Percentiles rank a stretch among this genome's conserved stretches.
phyloP scores from a whole-genome alignment of 2,329 filamentous ascomycete genomes.

The Chaetomium olivaceum region DNA sequence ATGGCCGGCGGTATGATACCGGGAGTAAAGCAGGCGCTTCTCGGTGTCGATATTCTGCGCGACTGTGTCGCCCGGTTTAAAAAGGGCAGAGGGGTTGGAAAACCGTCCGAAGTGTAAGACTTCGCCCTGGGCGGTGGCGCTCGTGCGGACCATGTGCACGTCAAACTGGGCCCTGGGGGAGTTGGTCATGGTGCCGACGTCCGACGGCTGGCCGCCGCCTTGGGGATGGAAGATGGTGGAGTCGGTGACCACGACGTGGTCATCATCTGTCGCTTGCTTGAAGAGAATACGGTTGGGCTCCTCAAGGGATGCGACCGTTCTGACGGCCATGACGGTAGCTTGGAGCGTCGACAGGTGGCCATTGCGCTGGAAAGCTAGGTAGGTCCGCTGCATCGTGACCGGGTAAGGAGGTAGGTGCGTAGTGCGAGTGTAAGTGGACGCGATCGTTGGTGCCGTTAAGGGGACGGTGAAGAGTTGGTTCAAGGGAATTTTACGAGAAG shows the following conservation, averaged over 20 bases:
- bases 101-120: constrained; percentile 69
- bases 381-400: constrained; percentile 35
- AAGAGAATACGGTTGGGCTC: constrained; percentile 56
- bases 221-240: constrained; percentile 75
- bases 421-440: no score
- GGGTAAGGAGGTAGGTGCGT: no score
- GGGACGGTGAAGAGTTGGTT: no score
- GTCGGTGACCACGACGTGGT: constrained; percentile 60
- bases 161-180: constrained; percentile 42
- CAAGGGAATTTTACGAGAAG: no score
- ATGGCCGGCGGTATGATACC: constrained; percentile 73
- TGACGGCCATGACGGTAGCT: constrained; percentile 49
- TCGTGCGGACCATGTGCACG: constrained; percentile 59
- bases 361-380: constrained; percentile 49
- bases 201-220: constrained; percentile 72
- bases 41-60: constrained; percentile 60
- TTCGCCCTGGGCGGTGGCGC: constrained; percentile 49
- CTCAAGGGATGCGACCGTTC: constrained; percentile 52
- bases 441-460: no score
- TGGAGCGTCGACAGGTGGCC: constrained; percentile 46
- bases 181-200: constrained; percentile 58
- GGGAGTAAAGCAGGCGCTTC: constrained; percentile 64
- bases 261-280: constrained; percentile 54
- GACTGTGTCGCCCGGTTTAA: constrained; percentile 44
- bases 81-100: constrained; percentile 39